Evolutionary conservation across 805 yeast genomes (phyloP).

Genomic region (Zygosaccharomyces kombuchaensis): DNA sequence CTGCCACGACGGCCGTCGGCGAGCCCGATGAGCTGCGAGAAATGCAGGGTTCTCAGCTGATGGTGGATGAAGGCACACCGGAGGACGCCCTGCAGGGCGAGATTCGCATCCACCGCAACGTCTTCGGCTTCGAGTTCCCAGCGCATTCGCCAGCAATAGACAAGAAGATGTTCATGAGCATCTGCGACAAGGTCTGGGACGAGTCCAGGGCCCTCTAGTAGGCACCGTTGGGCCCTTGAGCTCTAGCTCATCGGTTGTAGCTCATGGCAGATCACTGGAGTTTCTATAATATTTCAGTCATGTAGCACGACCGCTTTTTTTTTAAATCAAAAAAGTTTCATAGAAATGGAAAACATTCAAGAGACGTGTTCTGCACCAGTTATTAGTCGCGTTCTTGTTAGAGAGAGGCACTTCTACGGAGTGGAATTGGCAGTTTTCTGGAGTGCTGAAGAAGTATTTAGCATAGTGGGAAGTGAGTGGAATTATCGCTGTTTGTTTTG

Average conservation of each 20-base stretch:
- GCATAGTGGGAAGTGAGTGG: neutral
- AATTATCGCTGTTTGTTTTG: neutral
- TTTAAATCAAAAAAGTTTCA: neutral
- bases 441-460: neutral
- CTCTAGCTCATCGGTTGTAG: neutral
- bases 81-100: slow-evolving; percentile 24
- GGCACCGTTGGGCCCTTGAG: neutral
- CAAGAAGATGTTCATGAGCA: slow-evolving; percentile 33
- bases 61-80: slow-evolving; percentile 26
- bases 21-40: slow-evolving; percentile 9
- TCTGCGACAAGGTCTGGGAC: slow-evolving; percentile 35
- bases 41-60: slow-evolving; percentile 25
- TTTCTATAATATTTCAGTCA: slow-evolving; percentile 3
- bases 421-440: neutral
- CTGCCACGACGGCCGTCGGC: slow-evolving; percentile 2
- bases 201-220: slow-evolving; percentile 18
- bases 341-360: neutral
- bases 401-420: neutral
- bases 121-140: slow-evolving; percentile 29
- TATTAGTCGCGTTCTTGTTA: neutral
- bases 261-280: slow-evolving; percentile 2
- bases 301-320: neutral
- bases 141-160: slow-evolving; percentile 19
- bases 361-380: neutral
- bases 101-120: slow-evolving; percentile 23